Evolutionary conservation across 2,329 filamentous ascomycete genomes (phyloP).

Genomic region (Fonsecaea erecta): DNA sequence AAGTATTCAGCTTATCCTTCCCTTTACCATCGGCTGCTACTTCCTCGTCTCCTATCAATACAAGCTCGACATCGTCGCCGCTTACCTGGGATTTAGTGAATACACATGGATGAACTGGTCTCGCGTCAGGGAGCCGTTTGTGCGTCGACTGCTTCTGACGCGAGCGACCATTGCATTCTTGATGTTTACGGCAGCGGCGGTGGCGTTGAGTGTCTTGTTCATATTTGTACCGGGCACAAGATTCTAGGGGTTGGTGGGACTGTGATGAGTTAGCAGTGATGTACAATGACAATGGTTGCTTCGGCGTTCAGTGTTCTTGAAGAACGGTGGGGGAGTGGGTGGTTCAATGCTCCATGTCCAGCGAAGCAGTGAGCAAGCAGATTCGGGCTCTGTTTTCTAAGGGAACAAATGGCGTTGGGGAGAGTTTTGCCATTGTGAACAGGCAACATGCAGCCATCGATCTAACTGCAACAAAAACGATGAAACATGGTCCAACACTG

Average conservation of each 20-base stretch:
- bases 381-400: background rate
- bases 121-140: slow-evolving; percentile 85
- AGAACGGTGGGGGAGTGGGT: background rate
- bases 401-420: background rate
- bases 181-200: slow-evolving; percentile 75
- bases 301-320: background rate
- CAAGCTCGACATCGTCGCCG: slow-evolving; percentile 88
- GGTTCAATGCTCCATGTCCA: background rate
- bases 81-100: slow-evolving; percentile 87
- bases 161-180: slow-evolving; percentile 80
- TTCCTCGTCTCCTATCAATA: slow-evolving; percentile 91
- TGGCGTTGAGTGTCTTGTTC: slow-evolving; percentile 85
- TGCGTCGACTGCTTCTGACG: slow-evolving; percentile 81
- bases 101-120: slow-evolving; percentile 95
- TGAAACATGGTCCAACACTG: background rate
- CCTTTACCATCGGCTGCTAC: slow-evolving; percentile 90
- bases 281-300: slow-evolving; percentile 3
- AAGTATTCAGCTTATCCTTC: slow-evolving; percentile 70
- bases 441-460: background rate
- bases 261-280: background rate
- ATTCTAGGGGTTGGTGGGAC: slow-evolving; percentile 39
- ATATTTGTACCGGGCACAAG: slow-evolving; percentile 86
- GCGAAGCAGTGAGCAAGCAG: background rate
- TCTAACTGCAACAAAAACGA: background rate
- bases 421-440: background rate